Percentiles rank a stretch among this genome's conserved stretches.
These are phyloP conservation scores for Colletotrichum zoysiae DNA, from an alignment of 2,329 filamentous ascomycete genomes.

Conservation along the genomic window DNA sequence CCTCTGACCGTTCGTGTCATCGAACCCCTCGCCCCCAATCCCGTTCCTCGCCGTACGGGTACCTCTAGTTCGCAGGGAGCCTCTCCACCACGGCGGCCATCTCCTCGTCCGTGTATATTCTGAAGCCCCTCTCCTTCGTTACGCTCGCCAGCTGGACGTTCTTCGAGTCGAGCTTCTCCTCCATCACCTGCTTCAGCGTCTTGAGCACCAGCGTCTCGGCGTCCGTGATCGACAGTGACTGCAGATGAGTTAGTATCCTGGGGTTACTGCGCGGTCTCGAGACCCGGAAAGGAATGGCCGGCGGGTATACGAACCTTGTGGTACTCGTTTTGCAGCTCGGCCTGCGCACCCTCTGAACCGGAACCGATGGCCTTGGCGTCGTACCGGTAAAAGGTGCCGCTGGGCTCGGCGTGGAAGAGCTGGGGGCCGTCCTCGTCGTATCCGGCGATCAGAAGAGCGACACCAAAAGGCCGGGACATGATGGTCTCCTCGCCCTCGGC, in stretches of 20 bases:
- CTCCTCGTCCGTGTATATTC: conserved; percentile 98
- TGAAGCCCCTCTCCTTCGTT: conserved; percentile 97
- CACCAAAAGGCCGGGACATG: conserved; percentile 97
- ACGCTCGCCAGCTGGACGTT: conserved; percentile 98
- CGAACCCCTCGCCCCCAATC: conserved; percentile 2
- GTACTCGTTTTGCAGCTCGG: conserved; percentile 98
- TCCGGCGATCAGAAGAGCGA: conserved; percentile 94
- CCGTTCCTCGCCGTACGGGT: conserved; percentile 5
- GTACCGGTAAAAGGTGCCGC: conserved; percentile 98
- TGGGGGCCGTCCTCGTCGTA: conserved; percentile 97
- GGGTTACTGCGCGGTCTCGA: neutral
- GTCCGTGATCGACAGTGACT: conserved; percentile 91
- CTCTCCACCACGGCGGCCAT: conserved; percentile 94
- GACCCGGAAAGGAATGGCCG: neutral
- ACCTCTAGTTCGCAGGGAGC: conserved; percentile 74
- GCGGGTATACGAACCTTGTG: conserved; percentile 75
- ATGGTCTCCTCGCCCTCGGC: conserved; percentile 98
- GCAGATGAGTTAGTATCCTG: conserved; percentile 17
- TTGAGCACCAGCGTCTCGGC: conserved; percentile 96
- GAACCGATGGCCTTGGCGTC: conserved; percentile 99
- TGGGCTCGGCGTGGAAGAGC: conserved; percentile 97
- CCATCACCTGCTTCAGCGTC: conserved; percentile 99
- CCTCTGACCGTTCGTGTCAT: neutral
- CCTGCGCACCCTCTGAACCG: conserved; percentile 96
- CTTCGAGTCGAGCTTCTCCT: conserved; percentile 99